Conservation (phyloP, 345 rosid species). For the Reutealis trisperma region DNA sequence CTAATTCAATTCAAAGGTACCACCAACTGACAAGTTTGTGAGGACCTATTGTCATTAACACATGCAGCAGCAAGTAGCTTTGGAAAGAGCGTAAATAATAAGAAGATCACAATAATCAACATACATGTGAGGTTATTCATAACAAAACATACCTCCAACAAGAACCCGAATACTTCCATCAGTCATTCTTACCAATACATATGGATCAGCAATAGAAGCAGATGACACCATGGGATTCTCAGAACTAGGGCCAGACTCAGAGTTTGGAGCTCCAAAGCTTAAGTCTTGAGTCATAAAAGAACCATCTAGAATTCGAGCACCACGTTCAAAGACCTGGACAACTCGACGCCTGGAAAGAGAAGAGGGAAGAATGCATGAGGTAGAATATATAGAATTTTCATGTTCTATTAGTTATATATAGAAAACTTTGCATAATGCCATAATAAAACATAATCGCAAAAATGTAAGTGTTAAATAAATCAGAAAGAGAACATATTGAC, state of each 20-base stretch:
- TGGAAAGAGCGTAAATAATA: background rate
- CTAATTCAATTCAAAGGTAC: background rate
- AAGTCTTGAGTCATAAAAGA: conserved; percentile 93
- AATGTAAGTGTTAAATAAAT: background rate
- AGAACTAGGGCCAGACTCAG: conserved; percentile 69
- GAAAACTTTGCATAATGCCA: background rate
- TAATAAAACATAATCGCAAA: background rate
- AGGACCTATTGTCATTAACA: background rate
- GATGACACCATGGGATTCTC: conserved; percentile 65
- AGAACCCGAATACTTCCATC: conserved; percentile 88
- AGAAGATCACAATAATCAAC: background rate
- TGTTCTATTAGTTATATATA: background rate
- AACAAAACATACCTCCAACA: conserved; percentile 69
- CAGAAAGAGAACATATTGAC: background rate
- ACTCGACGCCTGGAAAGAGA: conserved; percentile 76
- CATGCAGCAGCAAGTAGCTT: background rate
- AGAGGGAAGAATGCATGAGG: background rate
- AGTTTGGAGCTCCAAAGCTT: conserved; percentile 64
- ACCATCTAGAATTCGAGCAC: conserved; percentile 95
- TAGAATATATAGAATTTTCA: background rate
- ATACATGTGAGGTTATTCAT: background rate
- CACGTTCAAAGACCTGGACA: conserved; percentile 86
- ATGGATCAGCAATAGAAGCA: conserved; percentile 96
- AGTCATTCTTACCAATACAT: conserved; percentile 80
- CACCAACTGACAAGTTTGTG: background rate